A percentile compares a stretch with the other conserved stretches of the same genome.
These are phyloP conservation scores for Tephrocybe sp. DNA, from an alignment of 768 basidiomycete genomes.

Conservation along the genomic window DNA sequence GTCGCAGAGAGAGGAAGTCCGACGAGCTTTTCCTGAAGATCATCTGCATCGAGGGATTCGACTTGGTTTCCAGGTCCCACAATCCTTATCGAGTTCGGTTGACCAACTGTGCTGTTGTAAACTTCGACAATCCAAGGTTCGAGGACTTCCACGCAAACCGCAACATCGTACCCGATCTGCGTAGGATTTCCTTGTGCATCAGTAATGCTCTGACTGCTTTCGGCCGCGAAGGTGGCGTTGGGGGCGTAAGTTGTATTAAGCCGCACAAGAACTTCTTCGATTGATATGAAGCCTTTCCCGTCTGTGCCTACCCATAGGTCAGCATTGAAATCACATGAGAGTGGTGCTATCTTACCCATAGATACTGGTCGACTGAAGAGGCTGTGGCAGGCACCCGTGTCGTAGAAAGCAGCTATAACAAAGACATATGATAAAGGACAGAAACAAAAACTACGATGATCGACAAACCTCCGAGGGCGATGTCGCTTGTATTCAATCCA, in stretches of 20 bases:
- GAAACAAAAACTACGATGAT: neutral
- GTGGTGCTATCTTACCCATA: conserved; percentile 18
- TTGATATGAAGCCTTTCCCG: conserved; percentile 30
- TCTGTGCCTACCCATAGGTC: conserved; percentile 18
- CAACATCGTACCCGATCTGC: conserved; percentile 37
- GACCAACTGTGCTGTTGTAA: conserved; percentile 30
- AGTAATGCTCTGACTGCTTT: conserved; percentile 16
- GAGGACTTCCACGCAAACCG: conserved; percentile 35
- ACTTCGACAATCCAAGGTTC: conserved; percentile 40
- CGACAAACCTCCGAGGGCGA: conserved; percentile 22
- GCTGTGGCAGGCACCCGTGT: conserved; percentile 28
- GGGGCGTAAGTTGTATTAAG: conserved; percentile 33
- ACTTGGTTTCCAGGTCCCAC: conserved; percentile 27
- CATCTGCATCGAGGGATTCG: conserved; percentile 16
- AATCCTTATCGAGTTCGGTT: conserved; percentile 28
- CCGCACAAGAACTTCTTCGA: conserved; percentile 34
- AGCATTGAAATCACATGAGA: neutral
- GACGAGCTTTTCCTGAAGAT: conserved; percentile 19
- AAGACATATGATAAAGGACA: neutral
- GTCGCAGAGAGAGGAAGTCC: conserved; percentile 15
- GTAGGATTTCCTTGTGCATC: conserved; percentile 25
- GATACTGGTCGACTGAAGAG: conserved; percentile 24
- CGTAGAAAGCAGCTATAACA: conserved; percentile 26
- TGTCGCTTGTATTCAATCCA: conserved; percentile 20
- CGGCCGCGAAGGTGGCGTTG: conserved; percentile 25